phyloP scores from a whole-genome alignment of 2,329 filamentous ascomycete genomes.

The Falciphora oryzae region DNA sequence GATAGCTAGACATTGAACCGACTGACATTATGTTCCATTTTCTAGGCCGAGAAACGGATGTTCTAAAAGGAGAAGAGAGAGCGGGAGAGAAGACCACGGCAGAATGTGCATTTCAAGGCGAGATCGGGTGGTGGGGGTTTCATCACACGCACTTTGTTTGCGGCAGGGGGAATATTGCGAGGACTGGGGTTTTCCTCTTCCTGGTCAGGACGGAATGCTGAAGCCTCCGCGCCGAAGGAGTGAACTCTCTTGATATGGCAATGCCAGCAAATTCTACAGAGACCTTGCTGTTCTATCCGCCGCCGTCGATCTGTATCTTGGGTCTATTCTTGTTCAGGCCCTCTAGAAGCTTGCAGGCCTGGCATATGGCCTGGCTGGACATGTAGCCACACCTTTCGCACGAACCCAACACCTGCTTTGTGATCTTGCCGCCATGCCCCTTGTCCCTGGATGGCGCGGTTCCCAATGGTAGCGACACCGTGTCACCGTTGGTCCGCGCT shows the following conservation, averaged over 20 bases:
- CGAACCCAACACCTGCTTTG: conserved; percentile 71
- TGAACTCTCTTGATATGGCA: neutral
- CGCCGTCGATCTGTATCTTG: conserved; percentile 41
- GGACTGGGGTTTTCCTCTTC: neutral
- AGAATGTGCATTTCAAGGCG: conserved; percentile 2
- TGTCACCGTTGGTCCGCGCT: conserved; percentile 20
- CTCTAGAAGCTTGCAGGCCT: conserved; percentile 86
- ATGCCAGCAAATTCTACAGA: neutral
- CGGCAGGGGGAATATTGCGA: neutral
- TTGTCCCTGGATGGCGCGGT: conserved; percentile 12
- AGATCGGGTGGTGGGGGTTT: neutral
- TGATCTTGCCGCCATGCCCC: conserved; percentile 25
- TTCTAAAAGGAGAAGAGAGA: conserved; percentile 9
- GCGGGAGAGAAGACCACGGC: conserved; percentile 24
- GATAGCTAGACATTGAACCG: neutral
- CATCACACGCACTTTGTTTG: neutral
- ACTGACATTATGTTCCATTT: conserved; percentile 14
- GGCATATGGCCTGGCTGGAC: conserved; percentile 88
- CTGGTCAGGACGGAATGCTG: neutral
- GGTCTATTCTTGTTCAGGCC: conserved; percentile 77
- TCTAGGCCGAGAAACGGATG: conserved; percentile 49
- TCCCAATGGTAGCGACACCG: conserved; percentile 20
- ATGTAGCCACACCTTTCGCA: conserved; percentile 91
- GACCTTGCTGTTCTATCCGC: conserved; percentile 25
- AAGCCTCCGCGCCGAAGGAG: neutral